phyloP scores from a whole-genome alignment of 768 basidiomycete species.

The Lactarius hatsudake region DNA sequence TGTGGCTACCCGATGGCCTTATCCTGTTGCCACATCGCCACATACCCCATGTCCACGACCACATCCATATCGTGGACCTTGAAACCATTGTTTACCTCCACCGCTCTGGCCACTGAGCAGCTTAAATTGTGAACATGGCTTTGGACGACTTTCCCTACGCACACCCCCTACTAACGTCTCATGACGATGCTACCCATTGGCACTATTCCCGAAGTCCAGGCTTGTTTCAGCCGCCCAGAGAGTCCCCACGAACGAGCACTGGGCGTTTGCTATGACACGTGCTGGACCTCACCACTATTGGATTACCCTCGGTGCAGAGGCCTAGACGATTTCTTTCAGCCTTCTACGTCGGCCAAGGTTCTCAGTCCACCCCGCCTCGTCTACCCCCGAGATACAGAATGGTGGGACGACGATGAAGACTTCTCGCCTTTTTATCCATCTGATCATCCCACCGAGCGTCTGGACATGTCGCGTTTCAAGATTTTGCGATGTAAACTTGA shows the following conservation, averaged over 20 bases:
- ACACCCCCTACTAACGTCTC: neutral
- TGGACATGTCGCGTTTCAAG: neutral
- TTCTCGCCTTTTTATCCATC: slow-evolving; percentile 2
- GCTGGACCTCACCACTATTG: neutral
- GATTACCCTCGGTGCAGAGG: neutral
- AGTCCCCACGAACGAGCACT: neutral
- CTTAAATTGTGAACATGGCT: neutral
- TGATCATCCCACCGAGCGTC: neutral
- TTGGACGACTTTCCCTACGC: neutral
- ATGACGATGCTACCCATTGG: neutral
- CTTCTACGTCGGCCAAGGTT: neutral
- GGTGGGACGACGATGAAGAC: slow-evolving; percentile 14
- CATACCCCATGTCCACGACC: neutral
- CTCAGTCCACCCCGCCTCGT: neutral
- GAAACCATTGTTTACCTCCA: neutral
- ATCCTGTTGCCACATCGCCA: too few relatives aligned
- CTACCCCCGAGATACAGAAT: neutral
- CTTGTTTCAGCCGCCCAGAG: neutral
- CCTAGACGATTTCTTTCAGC: neutral
- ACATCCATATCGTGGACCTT: neutral
- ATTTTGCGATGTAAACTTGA: neutral
- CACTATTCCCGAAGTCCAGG: neutral
- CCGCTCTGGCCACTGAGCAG: neutral
- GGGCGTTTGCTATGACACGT: neutral
- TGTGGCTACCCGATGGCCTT: too few relatives aligned